Conservation (phyloP, 148 eudicot species). For the Salicornia ramosissima region DNA sequence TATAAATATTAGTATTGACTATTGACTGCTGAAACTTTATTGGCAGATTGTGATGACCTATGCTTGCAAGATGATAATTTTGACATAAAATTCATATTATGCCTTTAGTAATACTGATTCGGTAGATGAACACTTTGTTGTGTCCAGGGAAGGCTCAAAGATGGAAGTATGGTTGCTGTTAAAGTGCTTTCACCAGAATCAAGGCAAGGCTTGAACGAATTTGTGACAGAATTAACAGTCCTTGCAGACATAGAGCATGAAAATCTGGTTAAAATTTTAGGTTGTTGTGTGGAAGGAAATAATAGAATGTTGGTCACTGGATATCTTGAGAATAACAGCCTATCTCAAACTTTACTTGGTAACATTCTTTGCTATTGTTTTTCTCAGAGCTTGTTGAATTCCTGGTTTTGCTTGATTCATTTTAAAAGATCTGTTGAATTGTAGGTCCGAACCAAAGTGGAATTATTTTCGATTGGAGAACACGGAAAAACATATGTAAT, state of each 20-base stretch:
- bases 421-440: conserved; percentile 7
- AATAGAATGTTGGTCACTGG: conserved; percentile 72
- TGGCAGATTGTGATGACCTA: too few relatives aligned
- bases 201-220: conserved; percentile 68
- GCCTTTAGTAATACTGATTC: conserved; percentile 4
- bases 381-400: conserved; percentile 3
- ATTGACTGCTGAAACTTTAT: too few relatives aligned
- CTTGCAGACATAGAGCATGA: conserved; percentile 69
- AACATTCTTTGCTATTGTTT: conserved; percentile 13
- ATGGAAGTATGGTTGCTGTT: conserved; percentile 64
- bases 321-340: conserved; percentile 83
- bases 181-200: conserved; percentile 80
- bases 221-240: conserved; percentile 58
- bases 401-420: conserved; percentile 13
- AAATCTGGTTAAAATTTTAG: conserved; percentile 72
- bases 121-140: conserved; percentile 12
- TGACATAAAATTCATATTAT: background rate
- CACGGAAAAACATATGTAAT: conserved; percentile 51
- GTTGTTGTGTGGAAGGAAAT: conserved; percentile 68
- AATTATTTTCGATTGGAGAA: conserved; percentile 55
- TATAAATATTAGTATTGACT: too few relatives aligned
- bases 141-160: conserved; percentile 59
- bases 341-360: conserved; percentile 74
- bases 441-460: conserved; percentile 40
- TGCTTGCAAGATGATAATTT: background rate